These are phyloP conservation scores for Cetraspora pellucida DNA, from an alignment of 192 early-diverging fungal species.

Conservation along the genomic window DNA sequence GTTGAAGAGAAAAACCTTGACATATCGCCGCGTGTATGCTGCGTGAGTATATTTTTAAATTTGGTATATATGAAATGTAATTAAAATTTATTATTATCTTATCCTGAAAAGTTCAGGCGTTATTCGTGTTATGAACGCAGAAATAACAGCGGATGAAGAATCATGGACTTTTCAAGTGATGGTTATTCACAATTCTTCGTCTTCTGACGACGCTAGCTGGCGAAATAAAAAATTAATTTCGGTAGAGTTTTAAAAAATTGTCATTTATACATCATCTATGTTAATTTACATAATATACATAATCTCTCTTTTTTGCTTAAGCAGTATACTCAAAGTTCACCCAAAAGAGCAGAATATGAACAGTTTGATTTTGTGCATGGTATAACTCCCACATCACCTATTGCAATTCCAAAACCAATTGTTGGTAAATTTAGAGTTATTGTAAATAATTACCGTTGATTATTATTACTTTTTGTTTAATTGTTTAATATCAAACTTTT, in stretches of 20 bases:
- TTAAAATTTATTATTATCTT: not conserved
- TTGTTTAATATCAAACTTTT: not conserved
- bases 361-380: slow-evolving; percentile 20
- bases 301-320: not conserved
- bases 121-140: slow-evolving; percentile 22
- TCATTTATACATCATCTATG: not conserved
- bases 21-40: not conserved
- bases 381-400: not conserved
- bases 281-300: not conserved
- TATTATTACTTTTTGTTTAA: too few relatives aligned
- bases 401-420: not conserved
- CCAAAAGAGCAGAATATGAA: slow-evolving; percentile 1
- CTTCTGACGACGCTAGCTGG: not conserved
- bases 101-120: slow-evolving; percentile 5
- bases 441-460: not conserved
- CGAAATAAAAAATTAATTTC: not conserved
- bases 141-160: slow-evolving; percentile 4
- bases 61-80: not conserved
- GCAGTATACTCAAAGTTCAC: not conserved
- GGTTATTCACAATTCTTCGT: slow-evolving; percentile 13
- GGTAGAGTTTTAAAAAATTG: not conserved
- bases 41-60: not conserved
- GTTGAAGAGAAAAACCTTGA: not conserved
- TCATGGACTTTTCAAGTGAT: slow-evolving; percentile 4
- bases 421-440: not conserved